phyloP scores from a whole-genome alignment of 2,329 filamentous ascomycete species.

The Penicillium glabrum region DNA sequence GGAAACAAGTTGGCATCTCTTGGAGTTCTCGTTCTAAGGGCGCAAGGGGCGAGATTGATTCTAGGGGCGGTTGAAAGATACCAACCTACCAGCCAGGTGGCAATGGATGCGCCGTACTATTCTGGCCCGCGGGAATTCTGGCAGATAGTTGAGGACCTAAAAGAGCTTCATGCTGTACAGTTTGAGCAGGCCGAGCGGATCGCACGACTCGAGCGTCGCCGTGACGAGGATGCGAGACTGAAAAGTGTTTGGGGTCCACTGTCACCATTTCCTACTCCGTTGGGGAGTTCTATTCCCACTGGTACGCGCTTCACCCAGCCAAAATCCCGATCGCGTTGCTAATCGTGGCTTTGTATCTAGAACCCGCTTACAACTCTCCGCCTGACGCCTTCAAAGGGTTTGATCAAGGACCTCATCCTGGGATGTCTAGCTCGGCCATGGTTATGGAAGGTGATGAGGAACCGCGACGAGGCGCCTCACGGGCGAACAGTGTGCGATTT shows the following conservation, averaged over 20 bases:
- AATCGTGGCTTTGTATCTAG: slow-evolving; percentile 47
- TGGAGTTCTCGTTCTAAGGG: background rate
- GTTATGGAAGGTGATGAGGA: slow-evolving; percentile 86
- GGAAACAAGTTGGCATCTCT: background rate
- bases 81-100: background rate
- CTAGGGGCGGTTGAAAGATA: background rate
- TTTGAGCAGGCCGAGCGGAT: slow-evolving; percentile 63
- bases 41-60: background rate
- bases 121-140: slow-evolving; percentile 66
- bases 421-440: slow-evolving; percentile 70
- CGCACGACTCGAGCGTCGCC: slow-evolving; percentile 60
- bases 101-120: slow-evolving; percentile 64
- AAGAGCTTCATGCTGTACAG: slow-evolving; percentile 60
- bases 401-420: slow-evolving; percentile 78
- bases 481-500: slow-evolving; percentile 96
- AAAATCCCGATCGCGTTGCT: background rate
- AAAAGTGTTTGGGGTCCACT: slow-evolving; percentile 85
- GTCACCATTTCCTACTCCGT: slow-evolving; percentile 83
- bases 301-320: slow-evolving; percentile 56
- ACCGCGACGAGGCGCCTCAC: slow-evolving; percentile 79
- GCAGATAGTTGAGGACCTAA: slow-evolving; percentile 63
- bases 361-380: slow-evolving; percentile 75
- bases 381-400: slow-evolving; percentile 86
- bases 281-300: slow-evolving; percentile 82
- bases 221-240: slow-evolving; percentile 62